Evolutionary conservation across 768 basidiomycete genomes (phyloP), one percentile per base, ranked within the genome.

Genomic region (Tricholoma sp.): DNA sequence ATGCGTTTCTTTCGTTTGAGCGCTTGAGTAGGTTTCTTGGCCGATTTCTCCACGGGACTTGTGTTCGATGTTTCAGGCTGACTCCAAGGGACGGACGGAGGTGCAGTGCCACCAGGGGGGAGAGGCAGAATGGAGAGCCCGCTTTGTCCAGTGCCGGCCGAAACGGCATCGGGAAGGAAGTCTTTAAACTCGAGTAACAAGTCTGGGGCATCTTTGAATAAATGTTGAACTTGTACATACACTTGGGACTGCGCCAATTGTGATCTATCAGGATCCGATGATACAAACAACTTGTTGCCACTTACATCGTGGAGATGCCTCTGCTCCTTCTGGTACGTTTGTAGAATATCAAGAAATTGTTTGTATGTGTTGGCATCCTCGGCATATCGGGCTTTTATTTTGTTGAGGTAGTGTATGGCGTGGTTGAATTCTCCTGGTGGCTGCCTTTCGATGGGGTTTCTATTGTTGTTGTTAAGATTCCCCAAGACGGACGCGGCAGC

Each of bases 401-500:
- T 96, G 82, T 97, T 98, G 65, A 99, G 86, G 70, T 95, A 99
- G 65, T 93, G 86, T 61, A 98, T 98, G 12, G 97, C 97, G 65
- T 96, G 88, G 70, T 89, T 88, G 75, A 94, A 97, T 67, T 98
- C 88, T 58, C 78, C 82, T 10, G 79, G 69, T 11, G 81, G 77
- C 54, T 81, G 82, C 60, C 75, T 73, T 61, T 84, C 83, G 37
- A 77, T 72, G 14, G 76, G 69, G 41, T 76, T 76, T 65, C 76
- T 78, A 59, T 77, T 76, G 63, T 77, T 76, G 63, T 75, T 79
- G 62, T 76, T 80, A 60, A 88, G 75, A 50, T 80, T 82, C 27
- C 84, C 83, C 19, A 90, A 77, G 57, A 88, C 79, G 16, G 85
- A 80, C 2, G 85, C 88, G 0, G 85, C 85, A 2, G 83, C 83